phyloP scores from a whole-genome alignment of 768 basidiomycete genomes.

The Pluteus cervinus region DNA sequence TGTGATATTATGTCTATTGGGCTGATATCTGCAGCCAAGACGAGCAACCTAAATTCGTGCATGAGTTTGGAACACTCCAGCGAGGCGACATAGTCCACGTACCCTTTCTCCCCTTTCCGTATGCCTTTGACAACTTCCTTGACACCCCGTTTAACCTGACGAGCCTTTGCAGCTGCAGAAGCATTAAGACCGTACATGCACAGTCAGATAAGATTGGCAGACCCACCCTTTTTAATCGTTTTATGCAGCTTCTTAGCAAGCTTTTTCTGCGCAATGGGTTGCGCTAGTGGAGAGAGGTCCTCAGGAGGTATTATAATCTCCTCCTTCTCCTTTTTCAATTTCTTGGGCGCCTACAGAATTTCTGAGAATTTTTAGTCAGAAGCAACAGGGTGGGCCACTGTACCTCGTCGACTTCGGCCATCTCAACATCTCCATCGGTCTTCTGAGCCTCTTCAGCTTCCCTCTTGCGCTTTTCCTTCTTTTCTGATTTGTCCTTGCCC shows the following conservation, averaged over 20 bases:
- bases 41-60: slow-evolving; percentile 54
- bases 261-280: slow-evolving; percentile 91
- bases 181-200: slow-evolving; percentile 1
- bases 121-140: slow-evolving; percentile 99
- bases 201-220: neutral
- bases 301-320: slow-evolving; percentile 65
- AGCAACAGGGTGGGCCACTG: slow-evolving; percentile 21
- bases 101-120: slow-evolving; percentile 97
- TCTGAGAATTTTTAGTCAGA: slow-evolving; percentile 7
- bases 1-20: slow-evolving; percentile 99
- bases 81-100: slow-evolving; percentile 24
- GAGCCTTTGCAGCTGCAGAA: slow-evolving; percentile 76
- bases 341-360: slow-evolving; percentile 42
- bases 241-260: slow-evolving; percentile 92
- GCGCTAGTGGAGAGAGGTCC: slow-evolving; percentile 90
- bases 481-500: slow-evolving; percentile 73
- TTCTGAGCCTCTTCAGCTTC: slow-evolving; percentile 34
- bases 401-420: slow-evolving; percentile 28
- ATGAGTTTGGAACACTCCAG: slow-evolving; percentile 4
- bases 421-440: slow-evolving; percentile 43
- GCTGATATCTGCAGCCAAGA: slow-evolving; percentile 95
- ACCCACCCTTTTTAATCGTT: slow-evolving; percentile 82
- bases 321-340: slow-evolving; percentile 56
- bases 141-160: slow-evolving; percentile 95
- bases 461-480: slow-evolving; percentile 69